Evolutionary conservation across 257 asterid species (phyloP).

Genomic region (Verbascum thapsus): DNA sequence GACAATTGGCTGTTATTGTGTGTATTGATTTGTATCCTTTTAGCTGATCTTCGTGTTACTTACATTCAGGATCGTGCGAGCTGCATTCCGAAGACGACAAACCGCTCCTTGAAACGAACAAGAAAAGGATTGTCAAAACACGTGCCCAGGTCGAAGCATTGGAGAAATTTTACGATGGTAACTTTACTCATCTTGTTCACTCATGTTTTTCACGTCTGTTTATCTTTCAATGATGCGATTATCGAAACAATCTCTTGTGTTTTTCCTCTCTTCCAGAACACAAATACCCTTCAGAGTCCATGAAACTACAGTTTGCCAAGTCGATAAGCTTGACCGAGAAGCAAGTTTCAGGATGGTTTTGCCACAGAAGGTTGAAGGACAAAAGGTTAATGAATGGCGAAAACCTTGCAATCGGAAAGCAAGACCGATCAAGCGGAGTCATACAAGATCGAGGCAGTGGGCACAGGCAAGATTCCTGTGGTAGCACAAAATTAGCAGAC

Average conservation of each 20-base stretch:
- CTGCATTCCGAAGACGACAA: slow-evolving; percentile 71
- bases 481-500: slow-evolving; percentile 85
- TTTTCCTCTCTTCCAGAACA: slow-evolving; percentile 50
- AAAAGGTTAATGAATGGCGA: slow-evolving; percentile 58
- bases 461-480: slow-evolving; percentile 90
- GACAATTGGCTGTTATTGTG: background rate
- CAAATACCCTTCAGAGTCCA: slow-evolving; percentile 73
- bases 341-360: slow-evolving; percentile 98
- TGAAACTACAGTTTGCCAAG: slow-evolving; percentile 75
- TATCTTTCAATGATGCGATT: slow-evolving; percentile 9
- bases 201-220: slow-evolving; percentile 6
- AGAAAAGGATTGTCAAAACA: slow-evolving; percentile 70
- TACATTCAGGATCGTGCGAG: slow-evolving; percentile 44
- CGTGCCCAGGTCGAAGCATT: slow-evolving; percentile 69
- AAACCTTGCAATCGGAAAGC: slow-evolving; percentile 46
- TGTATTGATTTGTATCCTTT: slow-evolving; percentile 18
- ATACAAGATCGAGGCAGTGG: slow-evolving; percentile 88
- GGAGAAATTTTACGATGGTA: slow-evolving; percentile 72
- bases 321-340: slow-evolving; percentile 85
- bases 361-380: slow-evolving; percentile 92
- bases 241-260: slow-evolving; percentile 2
- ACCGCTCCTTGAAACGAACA: slow-evolving; percentile 56
- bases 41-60: slow-evolving; percentile 5
- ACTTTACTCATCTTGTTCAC: slow-evolving; percentile 19
- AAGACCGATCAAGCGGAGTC: slow-evolving; percentile 74